Evolutionary conservation across 1,284 basidiomycete genomes (phyloP).

Genomic region (Phlebopus sp.): DNA sequence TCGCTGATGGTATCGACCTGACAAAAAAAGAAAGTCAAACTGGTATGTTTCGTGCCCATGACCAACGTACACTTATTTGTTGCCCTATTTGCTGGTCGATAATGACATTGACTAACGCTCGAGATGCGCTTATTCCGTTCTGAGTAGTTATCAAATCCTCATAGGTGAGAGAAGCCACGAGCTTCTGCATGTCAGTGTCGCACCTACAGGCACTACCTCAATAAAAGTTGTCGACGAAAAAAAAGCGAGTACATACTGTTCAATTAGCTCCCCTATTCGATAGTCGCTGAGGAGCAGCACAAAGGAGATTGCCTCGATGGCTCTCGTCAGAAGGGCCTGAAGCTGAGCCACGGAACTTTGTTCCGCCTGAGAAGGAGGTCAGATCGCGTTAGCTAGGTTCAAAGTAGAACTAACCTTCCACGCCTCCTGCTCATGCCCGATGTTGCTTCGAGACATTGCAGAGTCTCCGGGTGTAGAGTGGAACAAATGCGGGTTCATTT

Average conservation of each 20-base stretch:
- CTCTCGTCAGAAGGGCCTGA: constrained; percentile 70
- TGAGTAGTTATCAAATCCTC: constrained; percentile 82
- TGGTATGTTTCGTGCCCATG: constrained; percentile 1
- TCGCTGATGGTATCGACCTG: constrained; percentile 96
- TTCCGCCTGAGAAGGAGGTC: constrained; percentile 57
- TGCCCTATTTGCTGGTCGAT: constrained; percentile 98
- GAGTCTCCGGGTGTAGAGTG: constrained; percentile 71
- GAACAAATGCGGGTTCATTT: constrained; percentile 77
- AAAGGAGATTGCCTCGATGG: constrained; percentile 92
- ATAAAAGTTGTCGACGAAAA: constrained; percentile 3
- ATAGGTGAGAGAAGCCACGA: constrained; percentile 72
- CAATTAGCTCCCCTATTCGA: constrained; percentile 81
- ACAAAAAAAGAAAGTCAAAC: constrained; percentile 11
- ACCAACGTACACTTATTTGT: constrained; percentile 77
- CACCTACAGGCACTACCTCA: constrained; percentile 46
- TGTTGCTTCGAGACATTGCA: constrained; percentile 48
- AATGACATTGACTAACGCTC: constrained; percentile 89
- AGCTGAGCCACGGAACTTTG: constrained; percentile 77
- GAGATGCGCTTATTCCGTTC: constrained; percentile 79
- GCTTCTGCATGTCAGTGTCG: constrained; percentile 64
- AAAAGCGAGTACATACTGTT: constrained; percentile 55
- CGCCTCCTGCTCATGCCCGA: constrained; percentile 71
- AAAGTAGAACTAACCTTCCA: constrained; percentile 59
- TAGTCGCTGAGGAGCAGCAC: constrained; percentile 91
- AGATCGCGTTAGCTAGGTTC: constrained; percentile 4